Base-by-base conservation (phyloP, 768 basidiomycete species). In the Atractiella rhizophila region DNA sequence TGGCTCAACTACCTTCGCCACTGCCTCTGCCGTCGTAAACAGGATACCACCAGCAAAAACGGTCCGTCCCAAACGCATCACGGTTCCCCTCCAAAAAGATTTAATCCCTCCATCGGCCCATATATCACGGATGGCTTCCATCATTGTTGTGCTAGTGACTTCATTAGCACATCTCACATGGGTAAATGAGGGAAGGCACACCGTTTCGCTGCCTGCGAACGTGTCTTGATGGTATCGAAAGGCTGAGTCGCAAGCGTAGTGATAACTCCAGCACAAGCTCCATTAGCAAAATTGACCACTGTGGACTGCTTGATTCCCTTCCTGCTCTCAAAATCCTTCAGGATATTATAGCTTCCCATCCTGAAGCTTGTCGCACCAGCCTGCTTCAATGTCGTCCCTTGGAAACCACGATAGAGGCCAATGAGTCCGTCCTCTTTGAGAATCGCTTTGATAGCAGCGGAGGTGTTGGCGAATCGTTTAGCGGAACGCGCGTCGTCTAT, bases 261-360 rank as follows among this genome's bases (percentile, higher is more conserved):
- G 20, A 43, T 27, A 5, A 38, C 16, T 18, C 42, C 42, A 11
- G 42, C 42, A 3, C 37, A 29, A 21, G 42, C 42, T 6, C 42
- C 42, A 30, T 43, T 43, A 18, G 19, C 4, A 20, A 43, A 43
- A 20, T 43, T 43, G 42, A 43, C 42, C 6, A 25, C 28, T 9
- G 42, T 43, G 11, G 24, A 35, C 27, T 39, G 42, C 28, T 43
- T 24, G 8, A 43, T 43, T 9, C 30, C 27, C 26, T 30, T 29
- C 12, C 12, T n/a, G n/a, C 23, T 28, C 26, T 43, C 25, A 24
- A 26, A 40, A 26, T 43, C 42, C 30, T 43, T 43, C 36, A 43
- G 24, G 19, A 43, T 43, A 23, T 43, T 43, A 21, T 43, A 43
- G 10, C 21, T 41, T 7, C 42, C 42, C 42, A 43, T 43, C 7